Base-by-base conservation (phyloP, 2,329 filamentous ascomycete genomes). In the Pseudogymnoascus sp. region DNA sequence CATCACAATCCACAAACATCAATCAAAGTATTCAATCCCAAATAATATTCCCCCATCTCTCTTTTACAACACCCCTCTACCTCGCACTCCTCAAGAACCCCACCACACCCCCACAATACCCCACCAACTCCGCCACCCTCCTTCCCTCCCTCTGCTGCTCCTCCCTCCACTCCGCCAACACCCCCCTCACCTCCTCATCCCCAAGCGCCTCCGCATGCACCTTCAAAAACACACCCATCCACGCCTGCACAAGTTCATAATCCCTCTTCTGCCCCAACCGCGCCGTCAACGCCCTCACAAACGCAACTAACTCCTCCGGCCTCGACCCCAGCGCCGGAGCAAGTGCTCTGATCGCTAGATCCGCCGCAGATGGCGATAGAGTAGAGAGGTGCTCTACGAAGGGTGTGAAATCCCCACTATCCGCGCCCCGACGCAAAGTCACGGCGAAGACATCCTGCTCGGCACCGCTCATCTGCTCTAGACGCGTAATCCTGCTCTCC, bases 161-260 rank as follows among this genome's bases (percentile, higher is more conserved):
- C 28, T 76, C 77, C 74, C 87, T 87, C 90, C 92, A 97, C 69
- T 83, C 81, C 62, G 77, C 75, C 66, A 97, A 76, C 4, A 84
- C 85, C 0, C 76, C 78, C 54, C 86, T 79, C 14, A 93, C 75
- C 14, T 82, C 77, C 4, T 84, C 85, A 1, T 76, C 78, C 54
- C 86, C 79, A 13, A 93, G 75, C 14, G 82, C 77, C 66, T 88
- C 86, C 6, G 81, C 82, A 75, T 98, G 93, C 43, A 96, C 79
- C 60, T 88, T 85, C 65, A 99, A 75, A 72, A 98, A 96, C 1
- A 98, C 93, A 1, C 89, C 88, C 92, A 99, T 98, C 93, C 95
- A 99, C 0, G 92, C 92, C 76, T 98, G 93, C 14, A 92, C 90
- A 41, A 99, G 82, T 77, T 99, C 95, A 75, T 96, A 99, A 75